Conservation (phyloP, 768 basidiomycete species). For the Lactarius vividus region DNA sequence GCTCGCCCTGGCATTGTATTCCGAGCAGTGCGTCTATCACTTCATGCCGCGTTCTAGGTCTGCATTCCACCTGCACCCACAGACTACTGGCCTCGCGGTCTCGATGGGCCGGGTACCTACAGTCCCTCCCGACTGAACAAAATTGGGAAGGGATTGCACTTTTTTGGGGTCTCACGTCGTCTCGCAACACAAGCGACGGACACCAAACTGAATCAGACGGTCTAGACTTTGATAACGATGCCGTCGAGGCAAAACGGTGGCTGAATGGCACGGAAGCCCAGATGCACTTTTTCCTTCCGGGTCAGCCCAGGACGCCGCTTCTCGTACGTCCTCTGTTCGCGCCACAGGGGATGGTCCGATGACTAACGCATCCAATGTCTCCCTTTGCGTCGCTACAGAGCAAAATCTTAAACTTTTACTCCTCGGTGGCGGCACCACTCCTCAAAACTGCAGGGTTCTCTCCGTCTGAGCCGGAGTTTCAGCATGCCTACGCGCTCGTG, state of each 20-base stretch:
- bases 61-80: neutral
- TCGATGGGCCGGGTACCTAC: conserved; percentile 33
- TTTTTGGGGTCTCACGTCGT: conserved; percentile 29
- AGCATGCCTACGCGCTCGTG: conserved; percentile 61
- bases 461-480: conserved; percentile 43
- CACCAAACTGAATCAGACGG: neutral
- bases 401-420: conserved; percentile 22
- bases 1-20: conserved; percentile 31
- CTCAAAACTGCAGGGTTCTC: conserved; percentile 21
- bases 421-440: conserved; percentile 28
- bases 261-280: conserved; percentile 24
- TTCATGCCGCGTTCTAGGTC: conserved; percentile 5
- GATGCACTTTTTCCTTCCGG: conserved; percentile 17
- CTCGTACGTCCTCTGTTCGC: conserved; percentile 17
- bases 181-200: neutral
- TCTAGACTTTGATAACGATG: conserved; percentile 22
- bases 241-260: conserved; percentile 23
- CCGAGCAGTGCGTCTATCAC: conserved; percentile 28
- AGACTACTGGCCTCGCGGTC: conserved; percentile 27
- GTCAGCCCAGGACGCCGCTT: conserved; percentile 5
- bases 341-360: neutral
- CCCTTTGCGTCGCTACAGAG: conserved; percentile 7
- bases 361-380: neutral
- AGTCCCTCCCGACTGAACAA: conserved; percentile 27
- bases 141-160: conserved; percentile 30